Base-by-base conservation (phyloP, 768 basidiomycete genomes). In the Cubamyces lactineus region DNA sequence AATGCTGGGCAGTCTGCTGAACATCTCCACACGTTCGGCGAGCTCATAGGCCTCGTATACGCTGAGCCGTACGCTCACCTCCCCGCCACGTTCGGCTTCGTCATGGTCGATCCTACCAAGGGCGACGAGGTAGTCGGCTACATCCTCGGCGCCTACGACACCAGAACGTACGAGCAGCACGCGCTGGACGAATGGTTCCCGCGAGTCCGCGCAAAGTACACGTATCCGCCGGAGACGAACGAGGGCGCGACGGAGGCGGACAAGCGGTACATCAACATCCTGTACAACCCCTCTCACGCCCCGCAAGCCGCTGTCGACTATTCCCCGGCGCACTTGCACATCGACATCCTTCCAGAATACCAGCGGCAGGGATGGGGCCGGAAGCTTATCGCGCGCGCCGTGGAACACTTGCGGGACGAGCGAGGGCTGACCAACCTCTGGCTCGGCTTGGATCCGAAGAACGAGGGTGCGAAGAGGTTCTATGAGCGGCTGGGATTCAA, bases 21-120 rank as follows among this genome's bases (percentile, higher is more conserved):
- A 71, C 67, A 67, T 40, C 76, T 85, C 28, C 87, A 91, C 74
- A 82, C 83, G 42, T 81, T 79, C 66, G 77, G 77, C 13, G 86
- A 88, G 65, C 83, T 92, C 38, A 86, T 84, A 12, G 89, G 91
- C 5, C 79, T 91, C 45, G 78, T 88, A 45, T 92, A 86, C 68
- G 86, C 91, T 3, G 81, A 90, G 48, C 91, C 91, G 2, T 93
- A 93, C 73, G 80, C 89, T 59, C 83, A 84, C 55, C 74, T 88
- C 16, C 81, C 84, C n/a, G 66, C 69, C 55, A 85, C 86, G 23
- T 91, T 84, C 82, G 89, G 83, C 12, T 93, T 89, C 71, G 89
- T 92, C 43, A 74, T 94, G 70, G 85, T 83, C 48, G 73, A 75
- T 49, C 67, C 73, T 15, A 26, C 66, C 19, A 53, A 65, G 19